Evolutionary conservation across 2,329 filamentous ascomycete species (phyloP).

Genomic region (Dactylellina sp.): DNA sequence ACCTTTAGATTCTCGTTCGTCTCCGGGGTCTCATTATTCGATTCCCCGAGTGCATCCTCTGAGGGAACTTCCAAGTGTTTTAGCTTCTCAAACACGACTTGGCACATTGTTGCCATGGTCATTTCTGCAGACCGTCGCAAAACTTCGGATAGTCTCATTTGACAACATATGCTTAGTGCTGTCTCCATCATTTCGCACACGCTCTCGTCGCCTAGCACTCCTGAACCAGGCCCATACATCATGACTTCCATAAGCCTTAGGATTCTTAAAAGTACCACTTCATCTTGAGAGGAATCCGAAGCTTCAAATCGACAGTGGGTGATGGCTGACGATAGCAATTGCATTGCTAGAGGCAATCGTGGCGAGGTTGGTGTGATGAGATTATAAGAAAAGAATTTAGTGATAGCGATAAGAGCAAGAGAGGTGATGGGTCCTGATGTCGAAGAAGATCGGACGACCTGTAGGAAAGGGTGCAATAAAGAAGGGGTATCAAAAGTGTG

Average conservation of each 20-base stretch:
- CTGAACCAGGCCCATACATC: conserved; percentile 91
- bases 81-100: conserved; percentile 94
- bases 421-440: conserved; percentile 97
- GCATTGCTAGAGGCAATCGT: conserved; percentile 91
- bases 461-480: conserved; percentile 90
- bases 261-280: conserved; percentile 93
- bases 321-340: conserved; percentile 90
- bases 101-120: conserved; percentile 98
- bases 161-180: conserved; percentile 95
- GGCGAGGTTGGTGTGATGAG: conserved; percentile 86
- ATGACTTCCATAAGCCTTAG: conserved; percentile 98
- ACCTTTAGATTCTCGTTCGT: conserved; percentile 84
- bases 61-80: conserved; percentile 85
- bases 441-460: conserved; percentile 95
- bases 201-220: conserved; percentile 95
- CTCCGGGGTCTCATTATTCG: conserved; percentile 75
- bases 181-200: conserved; percentile 99
- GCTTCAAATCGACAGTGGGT: conserved; percentile 98
- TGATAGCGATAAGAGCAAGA: conserved; percentile 89
- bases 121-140: conserved; percentile 92
- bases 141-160: conserved; percentile 89
- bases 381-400: conserved; percentile 96
- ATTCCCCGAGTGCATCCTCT: conserved; percentile 69
- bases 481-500: conserved; percentile 87
- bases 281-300: conserved; percentile 92